Evolutionary conservation across 441 rosid genomes (phyloP), one percentile per base, ranked within the genome.

Genomic region (Corymbia citriodora): DNA sequence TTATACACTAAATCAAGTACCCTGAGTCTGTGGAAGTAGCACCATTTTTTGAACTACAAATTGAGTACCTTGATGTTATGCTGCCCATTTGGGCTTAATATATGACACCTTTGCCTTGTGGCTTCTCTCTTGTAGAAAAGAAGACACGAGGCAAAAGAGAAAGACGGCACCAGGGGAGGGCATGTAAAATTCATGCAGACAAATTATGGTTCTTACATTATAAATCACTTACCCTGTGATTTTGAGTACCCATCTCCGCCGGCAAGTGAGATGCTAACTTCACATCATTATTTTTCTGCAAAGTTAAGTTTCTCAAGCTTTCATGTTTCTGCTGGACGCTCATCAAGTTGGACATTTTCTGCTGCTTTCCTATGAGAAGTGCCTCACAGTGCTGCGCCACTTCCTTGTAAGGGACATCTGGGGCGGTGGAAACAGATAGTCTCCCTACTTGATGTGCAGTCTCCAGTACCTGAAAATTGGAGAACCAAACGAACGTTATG

Each of bases 371-470:
- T 70, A 91, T 90, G 85, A 92, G 92, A 81, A 96, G 96, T 33
- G 95, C 91, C 92, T 96, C 98, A 36, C 99, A 96, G 89, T 96
- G 98, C 57, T 52, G 93, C 12, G 97, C 96, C 94, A 95, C 94
- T 91, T 96, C 97, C 94, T 92, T 93, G 94, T 93, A 96, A 81
- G 98, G 89, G 90, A 93, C 92, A 87, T 96, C 94, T 52, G 96
- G 92, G 55, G 95, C 95, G 27, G 94, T 92, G 29, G 98, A 94
- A 86, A 94, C 89, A 15, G 99, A 95, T 72, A 90, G 54, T 93
- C 97, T 95, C 91, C 95, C 97, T 82, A 94, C 94, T 91, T 95
- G 95, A 90, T 93, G 93, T 48, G 96, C 91, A 21, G 96, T 93
- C 90, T 96, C 97, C 90, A 90, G 45, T 59, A 94, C 97, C 99